Base-by-base conservation (phyloP, 2,329 filamentous ascomycete species). In the Emmonsiellopsis sp. region DNA sequence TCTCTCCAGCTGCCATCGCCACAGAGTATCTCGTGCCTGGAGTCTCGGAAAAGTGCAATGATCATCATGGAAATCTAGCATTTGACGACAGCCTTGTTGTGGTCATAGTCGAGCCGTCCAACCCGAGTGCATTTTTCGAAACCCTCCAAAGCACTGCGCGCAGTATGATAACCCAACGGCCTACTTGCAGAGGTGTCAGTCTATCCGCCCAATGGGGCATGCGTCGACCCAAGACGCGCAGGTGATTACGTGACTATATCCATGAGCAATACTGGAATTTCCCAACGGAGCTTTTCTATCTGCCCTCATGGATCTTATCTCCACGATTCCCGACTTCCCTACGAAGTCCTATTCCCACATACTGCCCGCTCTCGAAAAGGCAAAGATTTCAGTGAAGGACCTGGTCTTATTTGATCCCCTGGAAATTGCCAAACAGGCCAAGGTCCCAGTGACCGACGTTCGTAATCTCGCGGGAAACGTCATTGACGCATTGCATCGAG, bases 371-470 rank as follows among this genome's bases (percentile, higher is more conserved):
- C 80, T 97, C 53, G 92, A 97, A 73, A 82, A 82, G 67, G 83
- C 87, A 62, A 77, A 79, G 50, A 76, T 98, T 66, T 87, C 87
- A 30, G 87, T 87, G 34, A 84, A 83, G 62, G 93, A 98, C 67
- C 80, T 98, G 48, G 79, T 98, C 63, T 88, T 88, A 2, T 83
- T 94, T 57, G 88, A 95, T 65, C 79, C 85, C 3, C 77, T 84
- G 57, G 87, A 95, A 65, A 82, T 97, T 59, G 89, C 89, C 54
- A 93, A 87, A 73, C 86, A 89, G 67, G 91, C 90, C 49, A 84
- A 86, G 58, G 77, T 95, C 15, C 89, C 92, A 2, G 76, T 92
- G 7, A 79, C 86, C 40, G 89, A 96, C 65, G 77, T 96, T 61
- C 87, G 85, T 69, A 82, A 84, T 56, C 76, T 97, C 37, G 79